A percentile compares a stretch with the other conserved stretches of the same genome.
phyloP scores from a whole-genome alignment of 1,139 yeast genomes.

The Keqinozyma sinolaborantium region DNA sequence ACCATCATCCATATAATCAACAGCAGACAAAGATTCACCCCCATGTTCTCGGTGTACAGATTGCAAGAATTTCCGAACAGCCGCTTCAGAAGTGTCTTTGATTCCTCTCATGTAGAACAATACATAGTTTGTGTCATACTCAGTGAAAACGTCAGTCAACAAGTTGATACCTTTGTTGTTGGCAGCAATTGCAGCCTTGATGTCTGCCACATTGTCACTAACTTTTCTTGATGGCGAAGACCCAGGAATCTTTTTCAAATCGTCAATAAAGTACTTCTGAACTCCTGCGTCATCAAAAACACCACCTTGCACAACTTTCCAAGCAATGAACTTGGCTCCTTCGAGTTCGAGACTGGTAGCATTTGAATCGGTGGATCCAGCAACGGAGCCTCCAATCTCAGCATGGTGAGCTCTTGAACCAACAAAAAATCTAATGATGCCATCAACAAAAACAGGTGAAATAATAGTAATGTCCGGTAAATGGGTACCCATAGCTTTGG shows the following conservation, averaged over 20 bases:
- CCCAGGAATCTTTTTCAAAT: slow-evolving; percentile 53
- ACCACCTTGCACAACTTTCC: slow-evolving; percentile 52
- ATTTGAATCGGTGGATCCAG: slow-evolving; percentile 66
- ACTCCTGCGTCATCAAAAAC: slow-evolving; percentile 52
- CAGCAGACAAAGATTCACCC: slow-evolving; percentile 35
- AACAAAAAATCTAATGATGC: slow-evolving; percentile 50
- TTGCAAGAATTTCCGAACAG: slow-evolving; percentile 48
- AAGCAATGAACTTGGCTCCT: slow-evolving; percentile 58
- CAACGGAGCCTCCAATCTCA: slow-evolving; percentile 63
- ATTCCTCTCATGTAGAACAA: slow-evolving; percentile 60
- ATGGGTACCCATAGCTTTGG: slow-evolving; percentile 18
- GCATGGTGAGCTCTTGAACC: slow-evolving; percentile 70
- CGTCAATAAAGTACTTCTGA: slow-evolving; percentile 42
- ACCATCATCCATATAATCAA: slow-evolving; percentile 64
- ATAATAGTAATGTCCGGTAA: slow-evolving; percentile 19
- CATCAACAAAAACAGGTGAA: slow-evolving; percentile 21
- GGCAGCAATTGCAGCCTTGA: slow-evolving; percentile 68
- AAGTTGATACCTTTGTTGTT: slow-evolving; percentile 60
- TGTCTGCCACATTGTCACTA: slow-evolving; percentile 57
- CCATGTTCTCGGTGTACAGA: slow-evolving; percentile 24
- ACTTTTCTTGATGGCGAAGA: slow-evolving; percentile 60
- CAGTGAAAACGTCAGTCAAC: slow-evolving; percentile 44
- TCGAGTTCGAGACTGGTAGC: slow-evolving; percentile 60
- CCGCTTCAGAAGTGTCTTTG: slow-evolving; percentile 55
- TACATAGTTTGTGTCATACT: slow-evolving; percentile 49